Conservation (phyloP, 441 rosid genomes). For the Populus tomentosa region DNA sequence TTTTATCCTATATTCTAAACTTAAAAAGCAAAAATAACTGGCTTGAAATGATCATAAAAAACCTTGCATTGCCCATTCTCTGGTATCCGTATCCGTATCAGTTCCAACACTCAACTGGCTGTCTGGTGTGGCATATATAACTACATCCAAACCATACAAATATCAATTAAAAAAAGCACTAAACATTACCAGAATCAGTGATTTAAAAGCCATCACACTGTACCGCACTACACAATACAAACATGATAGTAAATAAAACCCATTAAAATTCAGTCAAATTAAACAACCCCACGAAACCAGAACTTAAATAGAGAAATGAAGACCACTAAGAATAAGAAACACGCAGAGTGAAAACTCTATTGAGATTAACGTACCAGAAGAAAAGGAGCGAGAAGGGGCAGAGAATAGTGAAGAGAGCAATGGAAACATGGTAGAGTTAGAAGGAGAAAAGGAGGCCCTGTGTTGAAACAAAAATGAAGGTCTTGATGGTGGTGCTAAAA, state of each 20-base stretch:
- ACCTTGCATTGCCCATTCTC: constrained; percentile 85
- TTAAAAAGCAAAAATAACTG: not conserved
- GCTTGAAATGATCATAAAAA: not conserved
- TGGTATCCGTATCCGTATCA: constrained; percentile 42
- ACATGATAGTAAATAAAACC: not conserved
- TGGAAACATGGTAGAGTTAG: not conserved
- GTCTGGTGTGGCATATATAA: constrained; percentile 42
- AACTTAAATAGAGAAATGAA: not conserved
- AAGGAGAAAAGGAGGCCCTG: not conserved
- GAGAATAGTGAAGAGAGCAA: constrained; percentile 6
- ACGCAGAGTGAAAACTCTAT: not conserved
- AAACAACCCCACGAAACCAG: not conserved
- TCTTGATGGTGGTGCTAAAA: not conserved
- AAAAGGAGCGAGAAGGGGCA: constrained; percentile 16
- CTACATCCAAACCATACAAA: constrained; percentile 26
- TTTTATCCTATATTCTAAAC: not conserved
- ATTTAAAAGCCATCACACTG: not conserved
- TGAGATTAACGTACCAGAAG: constrained; percentile 19
- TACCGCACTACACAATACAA: not conserved
- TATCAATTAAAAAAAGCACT: not conserved
- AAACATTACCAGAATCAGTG: not conserved
- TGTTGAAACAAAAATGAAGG: not conserved
- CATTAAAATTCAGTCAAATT: not conserved
- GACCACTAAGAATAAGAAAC: not conserved
- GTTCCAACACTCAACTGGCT: constrained; percentile 37